Base-by-base conservation (phyloP, 345 rosid species). In the Stellera chamaejasme region DNA sequence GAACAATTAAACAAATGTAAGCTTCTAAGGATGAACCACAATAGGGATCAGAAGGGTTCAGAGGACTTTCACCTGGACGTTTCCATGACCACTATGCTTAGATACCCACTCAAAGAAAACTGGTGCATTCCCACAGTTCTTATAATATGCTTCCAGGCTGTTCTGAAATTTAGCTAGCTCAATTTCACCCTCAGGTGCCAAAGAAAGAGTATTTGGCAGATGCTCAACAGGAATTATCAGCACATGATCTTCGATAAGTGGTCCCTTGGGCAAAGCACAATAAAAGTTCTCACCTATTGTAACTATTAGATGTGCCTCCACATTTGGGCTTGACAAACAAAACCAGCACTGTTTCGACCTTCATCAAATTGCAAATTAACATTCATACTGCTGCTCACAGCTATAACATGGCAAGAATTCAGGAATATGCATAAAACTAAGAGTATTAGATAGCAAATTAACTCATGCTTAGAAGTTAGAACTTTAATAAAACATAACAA, bases 261-360 rank as follows among this genome's bases (percentile, higher is more conserved):
- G 88, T 23, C 98, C 93, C 75, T 85, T 88, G 32, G 98, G 75
- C 65, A 92, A 68, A 27, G 95, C 98, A 79, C 88, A 85, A 55
- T 88, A 85, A 73, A 69, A 88, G 56, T 63, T 80, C 67, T 83
- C 96, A 63, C 96, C 95, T 42, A 92, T 59, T 64, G 84, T 80
- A 61, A 82, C 69, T 45, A 88, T 76, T 27, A 84, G 71, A 70
- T 88, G 95, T 43, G 88, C 79, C 79, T 88, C 90, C 67, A 82
- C 80, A 59, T 63, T 75, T 55, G 82, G 82, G 75, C 92, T 85
- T 49, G 93, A 85, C 61, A 85, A 67, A 81, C 95, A 92, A 82
- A 88, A 84, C 98, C 96, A 92, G 69, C 95, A 85, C 54, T 79
- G 95, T 67, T 64, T 81, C 32, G 90, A 84, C 81, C 90, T 83